phyloP scores from a whole-genome alignment of 305 asterid species.

The Plantago lanceolata region DNA sequence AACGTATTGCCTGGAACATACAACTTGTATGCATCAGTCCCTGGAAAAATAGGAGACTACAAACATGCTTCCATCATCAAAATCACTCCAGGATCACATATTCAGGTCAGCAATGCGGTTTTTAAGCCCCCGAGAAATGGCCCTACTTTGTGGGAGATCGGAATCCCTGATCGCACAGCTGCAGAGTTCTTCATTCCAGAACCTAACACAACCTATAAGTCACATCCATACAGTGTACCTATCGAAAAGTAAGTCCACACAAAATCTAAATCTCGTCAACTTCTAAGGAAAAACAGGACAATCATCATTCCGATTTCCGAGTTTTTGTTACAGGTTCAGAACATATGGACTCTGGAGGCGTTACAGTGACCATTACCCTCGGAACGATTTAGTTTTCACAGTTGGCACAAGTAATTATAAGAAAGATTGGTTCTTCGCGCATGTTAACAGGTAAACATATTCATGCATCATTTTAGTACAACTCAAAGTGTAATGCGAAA shows the following conservation, averaged over 20 bases:
- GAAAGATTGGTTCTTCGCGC: constrained; percentile 54
- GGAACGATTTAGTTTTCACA: constrained; percentile 34
- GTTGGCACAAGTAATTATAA: constrained; percentile 36
- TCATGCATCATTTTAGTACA: too few species aligned
- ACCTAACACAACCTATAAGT: constrained; percentile 34
- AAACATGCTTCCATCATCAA: constrained; percentile 28
- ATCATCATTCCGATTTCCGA: too few species aligned
- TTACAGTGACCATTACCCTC: constrained; percentile 37
- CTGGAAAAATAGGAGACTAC: constrained; percentile 54
- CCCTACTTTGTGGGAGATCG: constrained; percentile 68
- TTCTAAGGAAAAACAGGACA: too few species aligned
- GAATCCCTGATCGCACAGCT: constrained; percentile 58
- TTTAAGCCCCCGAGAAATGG: constrained; percentile 55
- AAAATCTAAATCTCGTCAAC: background rate
- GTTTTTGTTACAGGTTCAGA: constrained; percentile 31
- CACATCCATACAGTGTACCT: constrained; percentile 20
- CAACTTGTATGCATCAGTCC: constrained; percentile 54
- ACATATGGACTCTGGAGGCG: constrained; percentile 56
- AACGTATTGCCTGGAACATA: constrained; percentile 42
- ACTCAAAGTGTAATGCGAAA: too few species aligned
- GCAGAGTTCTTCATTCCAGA: constrained; percentile 56
- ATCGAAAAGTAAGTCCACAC: background rate
- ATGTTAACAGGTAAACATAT: constrained; percentile 42
- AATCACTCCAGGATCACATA: constrained; percentile 35
- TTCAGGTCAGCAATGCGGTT: constrained; percentile 21